Evolutionary conservation across 179 eudicot species (phyloP), one percentile per base, ranked within the genome.

Genomic region (Carnegiea gigantea): DNA sequence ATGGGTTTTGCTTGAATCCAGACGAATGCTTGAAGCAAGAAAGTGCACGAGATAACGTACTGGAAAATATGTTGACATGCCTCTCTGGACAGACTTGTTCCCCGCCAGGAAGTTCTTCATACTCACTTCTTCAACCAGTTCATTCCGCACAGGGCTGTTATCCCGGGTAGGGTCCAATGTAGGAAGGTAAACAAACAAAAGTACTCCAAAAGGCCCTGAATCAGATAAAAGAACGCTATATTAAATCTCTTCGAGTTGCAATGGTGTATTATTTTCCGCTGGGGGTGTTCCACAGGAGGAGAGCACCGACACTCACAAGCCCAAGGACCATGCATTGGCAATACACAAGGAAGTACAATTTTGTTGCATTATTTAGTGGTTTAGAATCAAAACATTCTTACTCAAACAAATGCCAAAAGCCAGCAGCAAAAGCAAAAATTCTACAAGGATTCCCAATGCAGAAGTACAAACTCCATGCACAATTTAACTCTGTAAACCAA

Each of bases 41-140:
- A 49, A 77, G 73, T 40, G 33, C 43, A 40, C 1, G 62, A 21
- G 70, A 76, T 53, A 40, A 85, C 95, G 83, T 85, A 94, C 98
- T 88, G 68, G 97, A 91, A 73, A 92, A 88, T 84, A 91, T 84
- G 83, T 84, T 92, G 77, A 85, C 95, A 78, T 79, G 85, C 87
- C 95, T 92, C 84, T 94, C 98, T 8, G 98, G 98, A 85, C 92
- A 94, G 83, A 92, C 85, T 79, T 88, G 86, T 86, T 94, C 98
- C 77, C 89, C 91, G 71, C 90, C 97, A 70, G 88, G 86, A 85
- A 91, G 91, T 85, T 86, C 87, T 80, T 91, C 92, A 72, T 90
- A 87, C 83, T 90, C 90, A 43, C 67, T 75, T 87, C 90, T 62
- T 90, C 92, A 83, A 77, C 30, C 10, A 88, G 49, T 51, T 88